These are phyloP conservation scores for Ceratocystis destructans DNA, from an alignment of 2,329 filamentous ascomycete genomes.

Conservation along the genomic window DNA sequence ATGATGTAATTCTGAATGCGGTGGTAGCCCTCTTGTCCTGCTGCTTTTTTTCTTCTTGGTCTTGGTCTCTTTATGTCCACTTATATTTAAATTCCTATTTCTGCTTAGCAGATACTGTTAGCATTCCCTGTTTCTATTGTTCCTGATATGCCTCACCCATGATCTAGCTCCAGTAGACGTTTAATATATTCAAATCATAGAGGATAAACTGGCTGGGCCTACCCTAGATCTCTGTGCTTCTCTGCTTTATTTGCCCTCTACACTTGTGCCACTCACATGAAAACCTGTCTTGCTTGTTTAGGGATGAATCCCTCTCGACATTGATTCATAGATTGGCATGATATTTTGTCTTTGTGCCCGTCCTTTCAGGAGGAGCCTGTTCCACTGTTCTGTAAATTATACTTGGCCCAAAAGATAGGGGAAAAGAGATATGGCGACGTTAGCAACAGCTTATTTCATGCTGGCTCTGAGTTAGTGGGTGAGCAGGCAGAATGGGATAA, in stretches of 20 bases:
- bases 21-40: not conserved
- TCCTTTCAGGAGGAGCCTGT: not conserved
- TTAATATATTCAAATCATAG: too few relatives aligned
- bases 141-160: not conserved
- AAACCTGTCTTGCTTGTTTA: not conserved
- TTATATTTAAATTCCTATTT: too few relatives aligned
- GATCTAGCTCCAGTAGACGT: too few relatives aligned
- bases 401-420: not conserved
- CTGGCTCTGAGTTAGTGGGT: not conserved
- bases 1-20: too few relatives aligned
- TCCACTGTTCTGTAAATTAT: not conserved
- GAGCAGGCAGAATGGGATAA: too few relatives aligned
- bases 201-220: not conserved
- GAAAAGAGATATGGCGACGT: not conserved
- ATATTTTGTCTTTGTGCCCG: not conserved
- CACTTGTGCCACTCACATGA: conserved; percentile 1
- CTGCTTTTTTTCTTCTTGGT: not conserved
- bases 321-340: not conserved
- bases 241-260: not conserved
- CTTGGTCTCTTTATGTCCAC: too few relatives aligned
- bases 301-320: conserved; percentile 6
- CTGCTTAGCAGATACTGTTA: too few relatives aligned
- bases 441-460: not conserved
- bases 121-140: not conserved
- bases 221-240: not conserved